A percentile compares a stretch with the other conserved stretches of the same genome.
Conservation (phyloP, 495 filamentous ascomycete species). For the Hyaloscypha bicolor region DNA sequence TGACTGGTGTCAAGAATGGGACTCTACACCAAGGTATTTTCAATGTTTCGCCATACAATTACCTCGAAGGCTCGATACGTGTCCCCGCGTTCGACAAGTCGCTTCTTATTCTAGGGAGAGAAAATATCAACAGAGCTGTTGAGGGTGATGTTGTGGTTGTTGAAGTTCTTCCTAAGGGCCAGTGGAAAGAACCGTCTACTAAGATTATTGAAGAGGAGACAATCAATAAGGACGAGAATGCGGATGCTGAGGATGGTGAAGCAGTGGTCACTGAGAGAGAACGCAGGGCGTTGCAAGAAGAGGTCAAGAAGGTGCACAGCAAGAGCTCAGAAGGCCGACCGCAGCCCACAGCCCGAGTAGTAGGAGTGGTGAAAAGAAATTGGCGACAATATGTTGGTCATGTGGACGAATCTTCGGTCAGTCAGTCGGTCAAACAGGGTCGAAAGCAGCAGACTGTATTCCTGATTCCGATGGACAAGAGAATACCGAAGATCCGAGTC, state of each 20-base stretch:
- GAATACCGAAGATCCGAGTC: constrained; percentile 91
- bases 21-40: constrained; percentile 91
- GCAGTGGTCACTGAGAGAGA: constrained; percentile 83
- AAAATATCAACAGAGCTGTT: constrained; percentile 94
- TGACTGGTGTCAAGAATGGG: constrained; percentile 84
- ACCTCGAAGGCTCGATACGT: constrained; percentile 87
- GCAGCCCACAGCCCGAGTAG: constrained; percentile 90
- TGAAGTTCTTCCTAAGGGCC: constrained; percentile 86
- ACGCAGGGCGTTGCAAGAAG: constrained; percentile 81
- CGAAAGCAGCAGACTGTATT: constrained; percentile 90
- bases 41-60: constrained; percentile 97
- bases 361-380: constrained; percentile 90
- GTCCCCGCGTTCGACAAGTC: constrained; percentile 88
- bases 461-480: constrained; percentile 95
- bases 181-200: constrained; percentile 94
- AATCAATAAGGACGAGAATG: constrained; percentile 89
- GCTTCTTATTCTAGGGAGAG: constrained; percentile 85
- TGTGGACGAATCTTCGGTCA: constrained; percentile 83
- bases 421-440: constrained; percentile 67
- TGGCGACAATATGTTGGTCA: constrained; percentile 98
- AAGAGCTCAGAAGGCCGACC: constrained; percentile 73
- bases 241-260: constrained; percentile 71
- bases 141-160: constrained; percentile 91
- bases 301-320: constrained; percentile 85
- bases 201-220: constrained; percentile 96